These are phyloP conservation scores for Zasmidium cellare DNA, from an alignment of 2,329 filamentous ascomycete genomes.

Conservation along the genomic window DNA sequence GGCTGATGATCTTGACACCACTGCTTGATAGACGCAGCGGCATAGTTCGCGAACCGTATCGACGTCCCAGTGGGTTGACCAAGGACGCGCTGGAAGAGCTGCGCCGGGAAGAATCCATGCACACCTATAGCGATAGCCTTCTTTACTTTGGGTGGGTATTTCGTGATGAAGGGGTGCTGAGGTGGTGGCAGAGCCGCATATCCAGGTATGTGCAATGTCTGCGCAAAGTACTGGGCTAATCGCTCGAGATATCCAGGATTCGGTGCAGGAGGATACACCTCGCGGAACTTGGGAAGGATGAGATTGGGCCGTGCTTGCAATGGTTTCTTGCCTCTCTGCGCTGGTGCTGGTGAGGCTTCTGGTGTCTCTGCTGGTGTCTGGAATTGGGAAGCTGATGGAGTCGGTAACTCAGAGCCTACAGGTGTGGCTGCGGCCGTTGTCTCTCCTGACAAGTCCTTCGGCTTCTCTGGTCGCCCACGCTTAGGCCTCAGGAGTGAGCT, in stretches of 20 bases:
- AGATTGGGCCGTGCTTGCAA: slow-evolving; percentile 55
- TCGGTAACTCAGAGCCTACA: slow-evolving; percentile 19
- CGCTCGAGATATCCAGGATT: slow-evolving; percentile 47
- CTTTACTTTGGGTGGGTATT: slow-evolving; percentile 68
- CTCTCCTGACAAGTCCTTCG: slow-evolving; percentile 23
- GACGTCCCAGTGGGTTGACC: slow-evolving; percentile 96
- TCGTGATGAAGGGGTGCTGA: slow-evolving; percentile 68
- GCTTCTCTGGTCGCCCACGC: slow-evolving; percentile 21
- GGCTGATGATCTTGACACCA: slow-evolving; percentile 68
- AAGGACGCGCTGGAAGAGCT: slow-evolving; percentile 82
- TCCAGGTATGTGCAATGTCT: slow-evolving; percentile 34
- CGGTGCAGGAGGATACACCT: slow-evolving; percentile 59
- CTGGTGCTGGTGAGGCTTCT: slow-evolving; percentile 24
- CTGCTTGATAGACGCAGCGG: slow-evolving; percentile 76
- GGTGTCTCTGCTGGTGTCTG: slow-evolving; percentile 32
- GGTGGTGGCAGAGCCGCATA: slow-evolving; percentile 39
- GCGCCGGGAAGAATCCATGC: slow-evolving; percentile 89
- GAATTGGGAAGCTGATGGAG: slow-evolving; percentile 22
- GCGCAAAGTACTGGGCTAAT: slow-evolving; percentile 38
- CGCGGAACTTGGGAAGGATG: slow-evolving; percentile 67
- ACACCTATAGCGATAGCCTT: slow-evolving; percentile 91
- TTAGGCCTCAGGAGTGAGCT: slow-evolving; percentile 27
- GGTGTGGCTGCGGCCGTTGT: slow-evolving; percentile 25
- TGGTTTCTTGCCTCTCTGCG: slow-evolving; percentile 28
- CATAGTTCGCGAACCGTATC: slow-evolving; percentile 85